phyloP scores from a whole-genome alignment of 1,284 basidiomycete genomes.

The Moesziomyces antarcticus region DNA sequence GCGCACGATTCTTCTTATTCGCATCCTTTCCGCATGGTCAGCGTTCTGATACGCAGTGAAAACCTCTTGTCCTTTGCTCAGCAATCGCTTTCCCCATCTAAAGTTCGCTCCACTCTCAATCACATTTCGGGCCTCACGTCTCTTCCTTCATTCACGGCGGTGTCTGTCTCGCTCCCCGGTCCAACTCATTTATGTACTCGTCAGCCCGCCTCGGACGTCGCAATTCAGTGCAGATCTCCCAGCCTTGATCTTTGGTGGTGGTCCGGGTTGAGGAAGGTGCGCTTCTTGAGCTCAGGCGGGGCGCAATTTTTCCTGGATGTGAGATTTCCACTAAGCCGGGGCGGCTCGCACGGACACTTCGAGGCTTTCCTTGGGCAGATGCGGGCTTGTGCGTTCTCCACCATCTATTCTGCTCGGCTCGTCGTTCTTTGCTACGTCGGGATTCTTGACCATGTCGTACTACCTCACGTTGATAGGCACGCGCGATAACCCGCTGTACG shows the following conservation, averaged over 20 bases:
- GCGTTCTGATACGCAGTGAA: not conserved
- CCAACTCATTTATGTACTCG: not conserved
- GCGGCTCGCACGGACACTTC: not conserved
- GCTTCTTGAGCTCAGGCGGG: not conserved
- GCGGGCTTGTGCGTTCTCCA: not conserved
- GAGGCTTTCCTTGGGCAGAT: not conserved
- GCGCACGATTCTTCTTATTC: not conserved
- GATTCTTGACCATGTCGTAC: slow-evolving; percentile 46
- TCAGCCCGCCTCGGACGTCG: not conserved
- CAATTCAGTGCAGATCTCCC: not conserved
- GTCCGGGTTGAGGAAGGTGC: not conserved
- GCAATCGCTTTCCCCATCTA: not conserved
- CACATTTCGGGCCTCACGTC: not conserved
- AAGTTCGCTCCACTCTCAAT: not conserved
- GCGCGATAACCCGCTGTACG: slow-evolving; percentile 65
- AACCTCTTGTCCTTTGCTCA: not conserved
- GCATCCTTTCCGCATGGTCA: not conserved
- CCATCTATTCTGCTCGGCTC: not conserved
- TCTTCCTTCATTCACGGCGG: not conserved
- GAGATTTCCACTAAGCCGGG: not conserved
- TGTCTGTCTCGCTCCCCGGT: no score
- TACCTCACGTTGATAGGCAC: slow-evolving; percentile 65
- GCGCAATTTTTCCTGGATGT: not conserved
- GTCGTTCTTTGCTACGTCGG: not conserved
- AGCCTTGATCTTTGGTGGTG: not conserved